Evolutionary conservation across 192 early-diverging fungal genomes (phyloP).

Genomic region (Paraglomus occultum): DNA sequence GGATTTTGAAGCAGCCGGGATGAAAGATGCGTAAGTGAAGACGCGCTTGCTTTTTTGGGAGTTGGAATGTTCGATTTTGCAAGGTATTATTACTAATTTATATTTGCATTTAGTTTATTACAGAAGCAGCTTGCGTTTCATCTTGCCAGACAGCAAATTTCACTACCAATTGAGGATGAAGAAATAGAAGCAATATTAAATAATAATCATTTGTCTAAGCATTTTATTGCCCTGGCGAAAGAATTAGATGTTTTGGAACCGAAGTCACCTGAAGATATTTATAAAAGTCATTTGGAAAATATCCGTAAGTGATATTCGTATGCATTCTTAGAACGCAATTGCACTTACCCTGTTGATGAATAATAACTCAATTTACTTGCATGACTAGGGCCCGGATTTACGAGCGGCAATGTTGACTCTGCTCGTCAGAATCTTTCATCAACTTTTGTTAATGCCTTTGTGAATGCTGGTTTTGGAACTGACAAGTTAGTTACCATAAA

Average conservation of each 20-base stretch:
- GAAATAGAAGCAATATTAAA: slow-evolving; percentile 86
- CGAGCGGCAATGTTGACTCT: slow-evolving; percentile 78
- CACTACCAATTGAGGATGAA: slow-evolving; percentile 77
- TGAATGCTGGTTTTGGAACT: slow-evolving; percentile 93
- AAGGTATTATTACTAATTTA: neutral
- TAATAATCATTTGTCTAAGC: slow-evolving; percentile 82
- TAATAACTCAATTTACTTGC: slow-evolving; percentile 17
- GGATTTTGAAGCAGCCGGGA: slow-evolving; percentile 78
- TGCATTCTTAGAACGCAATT: neutral
- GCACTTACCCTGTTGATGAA: slow-evolving; percentile 1
- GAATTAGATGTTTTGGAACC: slow-evolving; percentile 95
- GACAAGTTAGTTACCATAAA: slow-evolving; percentile 90
- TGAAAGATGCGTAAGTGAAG: slow-evolving; percentile 59
- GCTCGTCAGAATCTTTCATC: slow-evolving; percentile 95
- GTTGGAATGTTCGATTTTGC: neutral
- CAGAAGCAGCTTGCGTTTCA: slow-evolving; percentile 97
- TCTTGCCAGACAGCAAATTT: slow-evolving; percentile 86
- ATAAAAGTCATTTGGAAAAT: slow-evolving; percentile 96
- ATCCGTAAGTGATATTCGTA: slow-evolving; percentile 51
- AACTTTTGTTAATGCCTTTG: slow-evolving; percentile 98
- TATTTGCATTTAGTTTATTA: slow-evolving; percentile 47
- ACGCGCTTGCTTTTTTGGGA: neutral
- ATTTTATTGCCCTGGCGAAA: slow-evolving; percentile 85
- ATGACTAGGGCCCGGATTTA: slow-evolving; percentile 55
- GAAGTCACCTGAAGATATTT: slow-evolving; percentile 97